Evolutionary conservation across 129 eudicot species (phyloP), one percentile per base, ranked within the genome.

Genomic region (Centella asiatica): DNA sequence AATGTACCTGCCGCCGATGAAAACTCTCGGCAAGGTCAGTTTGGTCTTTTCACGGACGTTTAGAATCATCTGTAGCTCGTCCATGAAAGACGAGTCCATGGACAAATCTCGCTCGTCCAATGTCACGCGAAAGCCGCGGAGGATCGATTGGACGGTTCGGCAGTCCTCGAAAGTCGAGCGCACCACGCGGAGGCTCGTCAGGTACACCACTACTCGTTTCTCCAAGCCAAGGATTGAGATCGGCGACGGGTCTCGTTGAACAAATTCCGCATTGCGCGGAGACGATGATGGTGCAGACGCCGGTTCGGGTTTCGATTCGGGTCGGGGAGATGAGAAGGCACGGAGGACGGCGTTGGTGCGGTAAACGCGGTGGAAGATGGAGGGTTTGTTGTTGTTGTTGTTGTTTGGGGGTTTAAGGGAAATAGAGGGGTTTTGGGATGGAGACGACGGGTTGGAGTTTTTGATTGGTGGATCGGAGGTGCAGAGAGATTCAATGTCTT

Each of bases 81-180:
- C 72, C 58, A 57, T 66, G 71, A 85, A 93, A 12, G 84, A 29
- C 0, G 79, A 47, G 62, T 88, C 99, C 99, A 93, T 93, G 0
- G 84, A 62, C 14, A 93, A 65, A 72, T 93, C 99, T 20, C 99
- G 84, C 71, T 93, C 99, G 76, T 93, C 99, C 47, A 93, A n/a
- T 3, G 72, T 68, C 2, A 88, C 92, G 24, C 85, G 86, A 57
- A 93, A 85, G 9, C 85, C 88, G 9, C 78, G 86, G 4, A 93
- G 67, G 23, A 87, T 80, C 11, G 95, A 54, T 31, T 72, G 79
- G 18, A 85, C 99, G 46, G 84, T 67, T 12, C 76, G 69, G 74
- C 99, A 93, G 7, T 81, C 99, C 69, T 84, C 95, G 81, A 93
- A 93, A 0, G 99, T 88, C 45, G 89, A 56, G 10, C 99, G 85